Conservation (phyloP, 2,329 filamentous ascomycete genomes). For the Helicocarpus griseus region DNA sequence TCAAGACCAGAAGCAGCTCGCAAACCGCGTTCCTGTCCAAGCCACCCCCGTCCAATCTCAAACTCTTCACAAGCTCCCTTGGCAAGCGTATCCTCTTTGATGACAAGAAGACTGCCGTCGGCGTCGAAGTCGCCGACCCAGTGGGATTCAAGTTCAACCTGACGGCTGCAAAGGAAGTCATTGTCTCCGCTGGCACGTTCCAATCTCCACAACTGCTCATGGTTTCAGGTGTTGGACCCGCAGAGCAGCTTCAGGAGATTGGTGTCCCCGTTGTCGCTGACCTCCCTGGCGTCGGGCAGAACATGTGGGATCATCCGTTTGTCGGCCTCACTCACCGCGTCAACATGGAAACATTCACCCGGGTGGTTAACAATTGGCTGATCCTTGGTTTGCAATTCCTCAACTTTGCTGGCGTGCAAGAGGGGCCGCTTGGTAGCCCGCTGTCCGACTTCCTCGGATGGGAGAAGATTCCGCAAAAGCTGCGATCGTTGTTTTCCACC, state of each 20-base stretch:
- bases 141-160: constrained; percentile 34
- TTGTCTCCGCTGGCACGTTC: constrained; percentile 42
- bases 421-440: constrained; percentile 19
- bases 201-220: constrained; percentile 46
- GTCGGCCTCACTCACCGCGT: constrained; percentile 23
- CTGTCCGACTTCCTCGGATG: constrained; percentile 22
- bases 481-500: constrained; percentile 15
- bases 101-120: constrained; percentile 32
- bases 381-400: constrained; percentile 12
- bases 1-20: constrained; percentile 41
- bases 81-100: constrained; percentile 43
- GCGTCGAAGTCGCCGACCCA: constrained; percentile 38
- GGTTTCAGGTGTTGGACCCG: constrained; percentile 41
- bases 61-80: constrained; percentile 32
- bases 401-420: constrained; percentile 8
- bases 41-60: constrained; percentile 24
- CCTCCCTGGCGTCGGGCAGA: constrained; percentile 28
- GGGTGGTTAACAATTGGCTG: constrained; percentile 10
- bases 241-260: constrained; percentile 14
- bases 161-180: constrained; percentile 39
- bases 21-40: constrained; percentile 28
- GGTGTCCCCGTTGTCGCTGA: constrained; percentile 20
- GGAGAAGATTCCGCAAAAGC: constrained; percentile 22
- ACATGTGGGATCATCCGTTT: constrained; percentile 27
- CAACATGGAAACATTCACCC: constrained; percentile 14